Percentiles rank a stretch among this genome's conserved stretches.
Evolutionary conservation across 2,329 filamentous ascomycete species (phyloP).

Genomic region (Penicillium sclerotiorum): DNA sequence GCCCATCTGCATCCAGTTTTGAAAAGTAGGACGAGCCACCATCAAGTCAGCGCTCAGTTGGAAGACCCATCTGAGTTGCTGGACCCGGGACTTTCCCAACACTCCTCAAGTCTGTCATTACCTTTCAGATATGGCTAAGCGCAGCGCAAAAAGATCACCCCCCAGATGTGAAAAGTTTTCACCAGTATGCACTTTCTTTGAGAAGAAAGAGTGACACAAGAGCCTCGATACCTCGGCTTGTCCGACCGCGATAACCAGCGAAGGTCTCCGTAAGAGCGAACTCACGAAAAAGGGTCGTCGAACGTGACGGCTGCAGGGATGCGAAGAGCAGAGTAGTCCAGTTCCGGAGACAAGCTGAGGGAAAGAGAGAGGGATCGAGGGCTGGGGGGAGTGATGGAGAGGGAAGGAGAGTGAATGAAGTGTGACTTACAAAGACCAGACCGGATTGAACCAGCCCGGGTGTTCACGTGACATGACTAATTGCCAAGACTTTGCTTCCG

Average conservation of each 20-base stretch:
- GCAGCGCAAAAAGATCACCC: slow-evolving; percentile 19
- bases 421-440: slow-evolving; percentile 13
- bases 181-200: slow-evolving; percentile 23
- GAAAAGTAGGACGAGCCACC: slow-evolving; percentile 4
- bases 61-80: not conserved
- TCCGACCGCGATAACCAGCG: slow-evolving; percentile 44
- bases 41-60: not conserved
- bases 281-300: slow-evolving; percentile 38
- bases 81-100: slow-evolving; percentile 7
- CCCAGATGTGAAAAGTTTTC: slow-evolving; percentile 25
- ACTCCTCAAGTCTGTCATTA: slow-evolving; percentile 27
- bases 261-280: slow-evolving; percentile 42
- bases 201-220: slow-evolving; percentile 21
- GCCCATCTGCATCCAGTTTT: slow-evolving; percentile 21
- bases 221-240: slow-evolving; percentile 35
- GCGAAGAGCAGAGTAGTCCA: slow-evolving; percentile 26
- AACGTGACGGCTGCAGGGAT: slow-evolving; percentile 32
- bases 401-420: slow-evolving; percentile 13
- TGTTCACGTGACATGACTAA: slow-evolving; percentile 27
- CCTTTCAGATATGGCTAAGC: slow-evolving; percentile 33
- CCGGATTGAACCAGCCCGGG: no score
- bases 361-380: slow-evolving; percentile 13
- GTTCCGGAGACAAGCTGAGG: slow-evolving; percentile 34
- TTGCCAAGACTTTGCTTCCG: slow-evolving; percentile 28
- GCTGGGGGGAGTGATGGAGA: slow-evolving; percentile 19